Evolutionary conservation across 371 early-diverging fungal species (phyloP).

Genomic region (Mortierella sp.): DNA sequence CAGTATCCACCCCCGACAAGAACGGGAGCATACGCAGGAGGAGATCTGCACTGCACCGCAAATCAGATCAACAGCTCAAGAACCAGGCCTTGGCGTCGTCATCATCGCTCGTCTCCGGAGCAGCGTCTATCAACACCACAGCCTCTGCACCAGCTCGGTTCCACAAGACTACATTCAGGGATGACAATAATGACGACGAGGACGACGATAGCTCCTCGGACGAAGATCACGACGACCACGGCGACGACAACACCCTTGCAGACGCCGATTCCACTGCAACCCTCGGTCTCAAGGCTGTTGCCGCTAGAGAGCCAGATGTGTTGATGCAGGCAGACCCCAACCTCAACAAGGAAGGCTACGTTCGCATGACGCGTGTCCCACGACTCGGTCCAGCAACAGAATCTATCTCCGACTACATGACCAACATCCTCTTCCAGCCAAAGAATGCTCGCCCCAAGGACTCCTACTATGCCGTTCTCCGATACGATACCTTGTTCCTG

Average conservation of each 20-base stretch:
- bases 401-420: slow-evolving; percentile 56
- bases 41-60: slow-evolving; percentile 8
- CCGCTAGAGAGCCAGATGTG: slow-evolving; percentile 30
- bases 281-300: slow-evolving; percentile 11
- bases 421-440: slow-evolving; percentile 57
- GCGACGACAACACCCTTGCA: not conserved
- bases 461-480: slow-evolving; percentile 83
- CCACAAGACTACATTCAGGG: not conserved
- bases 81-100: not conserved
- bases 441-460: slow-evolving; percentile 62
- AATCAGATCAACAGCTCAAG: slow-evolving; percentile 22
- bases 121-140: not conserved
- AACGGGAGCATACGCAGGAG: slow-evolving; percentile 15
- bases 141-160: slow-evolving; percentile 17
- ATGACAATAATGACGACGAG: not conserved
- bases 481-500: slow-evolving; percentile 84
- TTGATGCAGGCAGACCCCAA: slow-evolving; percentile 52
- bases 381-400: slow-evolving; percentile 50
- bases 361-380: slow-evolving; percentile 51
- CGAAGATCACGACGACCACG: slow-evolving; percentile 16
- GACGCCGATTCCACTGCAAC: slow-evolving; percentile 7
- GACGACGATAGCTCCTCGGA: not conserved
- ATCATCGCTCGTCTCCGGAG: slow-evolving; percentile 6
- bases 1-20: not conserved
- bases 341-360: slow-evolving; percentile 54